A percentile compares a stretch with the other conserved stretches of the same genome.
These are phyloP conservation scores for Phytopythium chamaehyphon DNA, from an alignment of 352 stramenopile genomes.

Conservation along the genomic window DNA sequence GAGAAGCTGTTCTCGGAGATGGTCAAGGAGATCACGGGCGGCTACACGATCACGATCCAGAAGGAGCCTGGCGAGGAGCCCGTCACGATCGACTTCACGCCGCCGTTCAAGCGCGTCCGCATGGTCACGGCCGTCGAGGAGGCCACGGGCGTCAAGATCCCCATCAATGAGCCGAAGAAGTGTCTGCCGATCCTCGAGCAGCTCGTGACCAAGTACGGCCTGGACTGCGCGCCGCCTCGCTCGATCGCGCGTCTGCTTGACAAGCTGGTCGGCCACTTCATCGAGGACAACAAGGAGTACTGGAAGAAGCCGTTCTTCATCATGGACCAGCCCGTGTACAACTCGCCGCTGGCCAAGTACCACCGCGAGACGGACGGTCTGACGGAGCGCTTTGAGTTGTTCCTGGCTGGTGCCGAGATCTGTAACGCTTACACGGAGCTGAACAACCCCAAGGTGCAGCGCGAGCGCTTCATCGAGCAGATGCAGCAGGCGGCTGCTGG, in stretches of 20 bases:
- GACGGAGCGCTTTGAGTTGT: constrained; percentile 99
- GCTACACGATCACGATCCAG: constrained; percentile 88
- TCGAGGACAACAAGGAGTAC: constrained; percentile 83
- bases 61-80: constrained; percentile 69
- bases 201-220: constrained; percentile 62
- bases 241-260: constrained; percentile 80
- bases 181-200: constrained; percentile 57
- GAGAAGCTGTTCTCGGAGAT: constrained; percentile 92
- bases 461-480: constrained; percentile 80
- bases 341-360: constrained; percentile 96
- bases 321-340: constrained; percentile 98
- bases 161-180: constrained; percentile 65
- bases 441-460: constrained; percentile 94
- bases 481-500: constrained; percentile 73
- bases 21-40: constrained; percentile 89
- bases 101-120: constrained; percentile 94
- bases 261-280: constrained; percentile 88
- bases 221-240: constrained; percentile 65
- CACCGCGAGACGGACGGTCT: constrained; percentile 91
- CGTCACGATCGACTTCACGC: constrained; percentile 91
- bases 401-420: constrained; percentile 95
- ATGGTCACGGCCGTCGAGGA: constrained; percentile 87
- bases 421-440: constrained; percentile 99
- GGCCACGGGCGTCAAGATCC: constrained; percentile 59
- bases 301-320: constrained; percentile 98